Evolutionary conservation across 805 yeast species (phyloP).

Genomic region (Yamadazyma laniorum): DNA sequence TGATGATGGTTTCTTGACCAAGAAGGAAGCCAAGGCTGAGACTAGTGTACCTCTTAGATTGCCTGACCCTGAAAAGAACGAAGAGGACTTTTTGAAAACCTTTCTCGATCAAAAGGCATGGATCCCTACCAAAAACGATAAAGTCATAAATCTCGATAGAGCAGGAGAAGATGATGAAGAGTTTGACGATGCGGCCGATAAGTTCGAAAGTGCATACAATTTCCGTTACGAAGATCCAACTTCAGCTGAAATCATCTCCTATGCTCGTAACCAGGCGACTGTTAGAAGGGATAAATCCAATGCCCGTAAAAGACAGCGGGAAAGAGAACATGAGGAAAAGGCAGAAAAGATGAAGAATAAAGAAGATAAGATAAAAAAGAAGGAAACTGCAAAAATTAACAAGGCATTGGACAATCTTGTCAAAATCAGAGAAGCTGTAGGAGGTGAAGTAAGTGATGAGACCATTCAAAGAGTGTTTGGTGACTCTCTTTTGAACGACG

Average conservation of each 20-base stretch:
- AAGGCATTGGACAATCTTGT: conserved; percentile 70
- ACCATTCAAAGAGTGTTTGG: conserved; percentile 65
- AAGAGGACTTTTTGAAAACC: conserved; percentile 67
- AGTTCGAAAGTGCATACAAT: conserved; percentile 88
- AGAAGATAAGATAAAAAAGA: conserved; percentile 62
- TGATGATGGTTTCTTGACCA: conserved; percentile 54
- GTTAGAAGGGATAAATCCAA: conserved; percentile 76
- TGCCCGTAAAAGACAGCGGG: conserved; percentile 79
- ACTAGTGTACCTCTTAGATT: conserved; percentile 31
- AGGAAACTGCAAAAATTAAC: conserved; percentile 73
- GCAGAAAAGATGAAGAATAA: conserved; percentile 51
- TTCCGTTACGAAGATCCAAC: conserved; percentile 92
- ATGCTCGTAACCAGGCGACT: conserved; percentile 93
- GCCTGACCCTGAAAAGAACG: conserved; percentile 62
- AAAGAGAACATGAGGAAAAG: conserved; percentile 57
- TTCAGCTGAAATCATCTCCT: conserved; percentile 86
- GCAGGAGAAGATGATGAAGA: conserved; percentile 63
- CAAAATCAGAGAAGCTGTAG: conserved; percentile 66
- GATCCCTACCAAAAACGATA: conserved; percentile 74
- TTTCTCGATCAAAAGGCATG: conserved; percentile 81
- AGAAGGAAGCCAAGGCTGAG: conserved; percentile 42
- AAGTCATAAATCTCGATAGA: conserved; percentile 50
- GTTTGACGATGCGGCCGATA: conserved; percentile 88
- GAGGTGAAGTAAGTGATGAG: conserved; percentile 59
- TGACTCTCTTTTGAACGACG: conserved; percentile 75